These are phyloP conservation scores for Pyricularia sp. DNA, from an alignment of 2,329 filamentous ascomycete species.

Conservation along the genomic window DNA sequence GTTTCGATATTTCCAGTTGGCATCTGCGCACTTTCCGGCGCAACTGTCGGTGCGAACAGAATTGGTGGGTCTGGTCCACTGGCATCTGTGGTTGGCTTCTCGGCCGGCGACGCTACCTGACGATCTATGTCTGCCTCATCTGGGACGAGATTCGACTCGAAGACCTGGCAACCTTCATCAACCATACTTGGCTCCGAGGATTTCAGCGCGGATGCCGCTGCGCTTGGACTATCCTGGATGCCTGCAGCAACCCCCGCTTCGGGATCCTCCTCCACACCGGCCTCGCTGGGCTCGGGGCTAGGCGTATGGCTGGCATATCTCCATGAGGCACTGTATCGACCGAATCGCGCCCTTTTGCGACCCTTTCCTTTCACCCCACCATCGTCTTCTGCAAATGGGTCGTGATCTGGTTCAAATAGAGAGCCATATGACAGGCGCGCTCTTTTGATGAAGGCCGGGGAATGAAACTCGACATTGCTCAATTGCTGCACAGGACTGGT, in stretches of 20 bases:
- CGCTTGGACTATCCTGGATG: background rate
- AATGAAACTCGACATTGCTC: slow-evolving; percentile 52
- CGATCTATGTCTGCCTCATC: background rate
- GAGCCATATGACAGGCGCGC: slow-evolving; percentile 60
- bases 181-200: slow-evolving; percentile 15
- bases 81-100: background rate
- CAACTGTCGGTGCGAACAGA: background rate
- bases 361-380: slow-evolving; percentile 46
- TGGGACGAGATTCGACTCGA: slow-evolving; percentile 12
- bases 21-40: background rate
- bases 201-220: too few relatives aligned
- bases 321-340: slow-evolving; percentile 61
- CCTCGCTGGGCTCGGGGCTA: slow-evolving; percentile 49
- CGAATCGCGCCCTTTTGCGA: slow-evolving; percentile 62
- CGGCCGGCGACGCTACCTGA: background rate
- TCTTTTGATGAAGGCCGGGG: slow-evolving; percentile 72
- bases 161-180: slow-evolving; percentile 22
- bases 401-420: slow-evolving; percentile 52
- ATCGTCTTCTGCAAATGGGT: slow-evolving; percentile 62
- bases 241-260: background rate
- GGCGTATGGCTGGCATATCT: slow-evolving; percentile 62
- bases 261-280: slow-evolving; percentile 11
- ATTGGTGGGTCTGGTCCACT: background rate
- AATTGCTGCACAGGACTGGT: slow-evolving; percentile 12
- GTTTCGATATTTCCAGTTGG: background rate